Conservation (phyloP, 495 filamentous ascomycete species). For the Penicillium bialowiezense region DNA sequence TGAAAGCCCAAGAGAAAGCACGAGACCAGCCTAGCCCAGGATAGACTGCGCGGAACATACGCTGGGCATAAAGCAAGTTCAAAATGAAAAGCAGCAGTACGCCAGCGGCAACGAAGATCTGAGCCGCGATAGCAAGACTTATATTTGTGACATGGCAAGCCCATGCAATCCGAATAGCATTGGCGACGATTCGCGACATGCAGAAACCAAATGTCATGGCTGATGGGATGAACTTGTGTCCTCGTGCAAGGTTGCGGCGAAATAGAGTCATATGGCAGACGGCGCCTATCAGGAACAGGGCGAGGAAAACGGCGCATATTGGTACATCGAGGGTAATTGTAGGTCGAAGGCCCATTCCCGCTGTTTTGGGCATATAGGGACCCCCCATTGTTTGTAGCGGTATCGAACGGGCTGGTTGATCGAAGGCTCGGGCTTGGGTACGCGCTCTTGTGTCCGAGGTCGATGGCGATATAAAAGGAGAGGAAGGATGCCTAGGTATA, state of each 20-base stretch:
- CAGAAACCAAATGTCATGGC: conserved; percentile 75
- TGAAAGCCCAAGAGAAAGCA: conserved; percentile 47
- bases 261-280: conserved; percentile 65
- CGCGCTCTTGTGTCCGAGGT: not conserved
- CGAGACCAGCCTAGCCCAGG: conserved; percentile 67
- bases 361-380: conserved; percentile 42
- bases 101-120: conserved; percentile 74
- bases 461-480: not conserved
- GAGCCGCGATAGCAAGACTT: conserved; percentile 63
- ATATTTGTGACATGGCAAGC: conserved; percentile 41
- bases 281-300: conserved; percentile 59
- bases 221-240: conserved; percentile 70
- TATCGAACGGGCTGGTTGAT: not conserved
- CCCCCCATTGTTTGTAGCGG: conserved; percentile 18
- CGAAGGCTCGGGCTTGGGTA: not conserved
- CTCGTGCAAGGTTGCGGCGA: conserved; percentile 51
- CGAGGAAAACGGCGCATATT: conserved; percentile 60
- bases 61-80: conserved; percentile 77
- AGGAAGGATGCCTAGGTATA: not conserved
- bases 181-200: conserved; percentile 65
- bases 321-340: conserved; percentile 58
- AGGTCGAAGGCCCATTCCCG: conserved; percentile 59
- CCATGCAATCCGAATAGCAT: conserved; percentile 59
- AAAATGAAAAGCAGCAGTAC: conserved; percentile 75
- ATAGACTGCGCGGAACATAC: conserved; percentile 71